Percentiles rank a stretch among this genome's conserved stretches.
These are phyloP conservation scores for Rhizophora apiculata DNA, from an alignment of 345 rosid genomes.

Conservation along the genomic window DNA sequence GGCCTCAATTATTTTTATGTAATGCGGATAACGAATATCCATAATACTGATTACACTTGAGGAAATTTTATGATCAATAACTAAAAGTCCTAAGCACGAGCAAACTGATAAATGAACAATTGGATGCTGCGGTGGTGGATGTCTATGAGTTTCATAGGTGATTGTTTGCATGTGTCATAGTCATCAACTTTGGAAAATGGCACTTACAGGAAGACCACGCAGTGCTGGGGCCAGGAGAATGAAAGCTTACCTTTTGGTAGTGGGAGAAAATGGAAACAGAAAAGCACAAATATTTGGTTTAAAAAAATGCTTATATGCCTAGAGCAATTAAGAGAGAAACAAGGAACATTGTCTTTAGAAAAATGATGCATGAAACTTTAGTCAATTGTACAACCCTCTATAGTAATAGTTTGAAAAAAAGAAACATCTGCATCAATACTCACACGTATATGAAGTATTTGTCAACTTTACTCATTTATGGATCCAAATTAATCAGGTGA, in stretches of 20 bases:
- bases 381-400: too few species aligned
- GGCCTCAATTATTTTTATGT: too few species aligned
- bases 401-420: too few species aligned
- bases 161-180: neutral
- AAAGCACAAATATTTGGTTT: neutral
- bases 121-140: too few species aligned
- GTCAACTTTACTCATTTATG: too few species aligned
- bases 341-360: too few species aligned
- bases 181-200: neutral
- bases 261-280: neutral
- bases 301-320: too few species aligned
- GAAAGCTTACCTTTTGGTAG: conserved; percentile 5
- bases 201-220: conserved; percentile 16
- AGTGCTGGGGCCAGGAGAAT: conserved; percentile 18
- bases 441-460: too few species aligned
- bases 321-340: too few species aligned
- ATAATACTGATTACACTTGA: neutral
- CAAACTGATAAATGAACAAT: neutral
- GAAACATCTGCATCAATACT: too few species aligned
- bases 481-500: too few species aligned
- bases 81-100: conserved; percentile 4
- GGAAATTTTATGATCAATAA: neutral
- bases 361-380: too few species aligned
- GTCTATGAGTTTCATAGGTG: neutral
- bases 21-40: neutral